phyloP scores from a whole-genome alignment of 179 eudicot species.

The Silene vulgaris region DNA sequence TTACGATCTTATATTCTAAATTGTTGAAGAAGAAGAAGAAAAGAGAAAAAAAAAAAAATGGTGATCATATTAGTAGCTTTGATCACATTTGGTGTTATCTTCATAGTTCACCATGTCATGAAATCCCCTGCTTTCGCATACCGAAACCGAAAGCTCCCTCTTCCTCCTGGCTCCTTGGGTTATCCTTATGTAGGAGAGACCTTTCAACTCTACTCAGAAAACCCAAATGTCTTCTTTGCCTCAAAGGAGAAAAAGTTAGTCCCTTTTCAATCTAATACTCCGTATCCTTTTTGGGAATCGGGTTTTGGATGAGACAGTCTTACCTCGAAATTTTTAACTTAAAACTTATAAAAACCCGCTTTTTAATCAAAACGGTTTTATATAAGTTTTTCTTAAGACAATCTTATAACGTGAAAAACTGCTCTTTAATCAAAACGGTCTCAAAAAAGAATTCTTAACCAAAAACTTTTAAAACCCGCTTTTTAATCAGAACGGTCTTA shows the following conservation, averaged over 20 bases:
- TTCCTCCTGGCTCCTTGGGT: conserved; percentile 92
- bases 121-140: conserved; percentile 27
- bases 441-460: background rate
- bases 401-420: no score
- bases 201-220: conserved; percentile 63
- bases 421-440: background rate
- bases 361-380: background rate
- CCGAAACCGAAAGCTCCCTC: conserved; percentile 39
- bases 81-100: conserved; percentile 20
- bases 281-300: background rate
- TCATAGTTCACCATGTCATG: conserved; percentile 26
- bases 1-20: background rate
- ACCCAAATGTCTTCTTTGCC: conserved; percentile 83
- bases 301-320: background rate
- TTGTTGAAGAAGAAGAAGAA: no score
- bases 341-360: background rate
- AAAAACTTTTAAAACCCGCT: conserved; percentile 42
- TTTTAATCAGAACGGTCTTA: background rate
- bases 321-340: no score
- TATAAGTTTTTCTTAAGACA: background rate
- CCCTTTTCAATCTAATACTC: background rate
- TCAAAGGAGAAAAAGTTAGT: conserved; percentile 56
- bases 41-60: conserved; percentile 17
- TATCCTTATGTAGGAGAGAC: conserved; percentile 93
- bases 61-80: conserved; percentile 27